Evolutionary conservation across 495 filamentous ascomycete genomes (phyloP).

Genomic region (Aspergillus baeticus): DNA sequence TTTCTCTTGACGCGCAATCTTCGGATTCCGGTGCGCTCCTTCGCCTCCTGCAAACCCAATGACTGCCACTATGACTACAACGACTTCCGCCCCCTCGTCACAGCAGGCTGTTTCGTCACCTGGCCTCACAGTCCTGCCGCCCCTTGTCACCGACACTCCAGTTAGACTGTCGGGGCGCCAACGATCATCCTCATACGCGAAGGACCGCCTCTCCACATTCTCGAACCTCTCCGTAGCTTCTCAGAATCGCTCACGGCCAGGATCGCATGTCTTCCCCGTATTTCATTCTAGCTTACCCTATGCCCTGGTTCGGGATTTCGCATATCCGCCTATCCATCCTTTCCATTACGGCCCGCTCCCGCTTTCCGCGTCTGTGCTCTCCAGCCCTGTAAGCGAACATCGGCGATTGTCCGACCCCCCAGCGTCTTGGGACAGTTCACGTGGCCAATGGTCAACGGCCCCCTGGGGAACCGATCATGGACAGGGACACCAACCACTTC

Average conservation of each 20-base stretch:
- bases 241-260: slow-evolving; percentile 64
- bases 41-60: slow-evolving; percentile 6
- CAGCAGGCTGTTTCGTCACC: slow-evolving; percentile 33
- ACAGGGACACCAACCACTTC: slow-evolving; percentile 61
- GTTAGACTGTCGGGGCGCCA: slow-evolving; percentile 49
- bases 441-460: slow-evolving; percentile 50
- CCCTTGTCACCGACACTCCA: slow-evolving; percentile 37
- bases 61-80: slow-evolving; percentile 60
- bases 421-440: slow-evolving; percentile 52
- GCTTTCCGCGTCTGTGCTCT: slow-evolving; percentile 73
- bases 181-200: slow-evolving; percentile 69
- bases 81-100: slow-evolving; percentile 55
- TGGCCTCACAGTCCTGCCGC: slow-evolving; percentile 42
- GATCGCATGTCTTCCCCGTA: slow-evolving; percentile 73
- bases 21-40: neutral
- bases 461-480: slow-evolving; percentile 47
- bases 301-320: slow-evolving; percentile 90
- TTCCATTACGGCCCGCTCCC: slow-evolving; percentile 88
- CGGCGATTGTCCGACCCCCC: slow-evolving; percentile 81
- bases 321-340: slow-evolving; percentile 78
- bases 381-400: slow-evolving; percentile 80
- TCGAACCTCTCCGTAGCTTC: slow-evolving; percentile 58
- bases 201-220: slow-evolving; percentile 70
- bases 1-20: slow-evolving; percentile 17
- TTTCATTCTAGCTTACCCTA: slow-evolving; percentile 91